Conservation (phyloP, 78 protist species). For the Planoprotostelium fungivorum region DNA sequence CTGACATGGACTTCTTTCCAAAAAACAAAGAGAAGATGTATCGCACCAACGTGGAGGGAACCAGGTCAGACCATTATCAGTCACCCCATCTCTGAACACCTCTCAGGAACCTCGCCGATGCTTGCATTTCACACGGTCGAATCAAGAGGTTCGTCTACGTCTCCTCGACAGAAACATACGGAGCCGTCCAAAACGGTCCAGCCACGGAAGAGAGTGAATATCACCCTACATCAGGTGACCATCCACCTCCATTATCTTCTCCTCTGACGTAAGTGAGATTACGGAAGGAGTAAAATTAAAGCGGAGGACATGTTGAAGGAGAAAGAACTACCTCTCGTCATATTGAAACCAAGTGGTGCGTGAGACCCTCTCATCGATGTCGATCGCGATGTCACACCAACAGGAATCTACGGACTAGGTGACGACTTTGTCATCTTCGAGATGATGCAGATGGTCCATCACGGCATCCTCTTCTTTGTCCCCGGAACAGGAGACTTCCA, state of each 20-base stretch:
- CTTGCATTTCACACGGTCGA: background rate
- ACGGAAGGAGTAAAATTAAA: background rate
- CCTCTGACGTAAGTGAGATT: background rate
- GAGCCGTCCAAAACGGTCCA: background rate
- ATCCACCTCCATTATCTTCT: background rate
- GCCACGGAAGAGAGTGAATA: background rate
- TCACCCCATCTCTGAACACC: background rate
- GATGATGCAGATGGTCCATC: constrained; percentile 1
- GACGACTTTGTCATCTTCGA: background rate
- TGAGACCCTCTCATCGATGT: background rate
- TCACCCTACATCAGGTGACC: background rate
- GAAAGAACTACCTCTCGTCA: background rate
- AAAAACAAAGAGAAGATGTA: background rate
- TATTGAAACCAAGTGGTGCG: background rate
- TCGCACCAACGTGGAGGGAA: background rate
- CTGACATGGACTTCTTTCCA: background rate
- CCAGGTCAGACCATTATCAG: background rate
- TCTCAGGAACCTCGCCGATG: background rate
- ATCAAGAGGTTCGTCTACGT: background rate
- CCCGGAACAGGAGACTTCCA: background rate
- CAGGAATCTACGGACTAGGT: background rate
- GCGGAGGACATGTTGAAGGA: background rate
- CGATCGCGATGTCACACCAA: background rate
- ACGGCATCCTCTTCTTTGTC: background rate
- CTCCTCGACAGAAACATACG: background rate